Conservation (phyloP, 768 basidiomycete genomes). For the Termitomyces sp. region DNA sequence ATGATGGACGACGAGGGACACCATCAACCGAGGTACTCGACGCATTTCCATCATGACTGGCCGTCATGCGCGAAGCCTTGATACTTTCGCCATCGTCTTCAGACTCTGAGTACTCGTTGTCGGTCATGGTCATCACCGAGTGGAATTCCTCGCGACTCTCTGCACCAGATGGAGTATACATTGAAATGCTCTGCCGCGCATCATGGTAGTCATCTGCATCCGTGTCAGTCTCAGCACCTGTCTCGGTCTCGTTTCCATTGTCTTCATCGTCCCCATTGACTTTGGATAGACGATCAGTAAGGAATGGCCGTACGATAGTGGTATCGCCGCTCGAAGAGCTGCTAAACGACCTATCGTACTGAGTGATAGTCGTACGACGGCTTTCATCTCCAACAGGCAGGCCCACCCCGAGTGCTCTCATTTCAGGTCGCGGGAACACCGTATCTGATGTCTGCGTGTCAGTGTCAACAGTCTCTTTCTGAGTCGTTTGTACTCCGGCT, state of each 20-base stretch:
- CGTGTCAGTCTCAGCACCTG: slow-evolving; percentile 65
- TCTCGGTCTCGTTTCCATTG: slow-evolving; percentile 59
- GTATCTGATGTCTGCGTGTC: slow-evolving; percentile 23
- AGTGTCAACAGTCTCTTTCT: slow-evolving; percentile 23
- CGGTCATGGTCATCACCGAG: slow-evolving; percentile 66
- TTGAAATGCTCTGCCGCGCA: slow-evolving; percentile 64
- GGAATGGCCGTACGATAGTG: slow-evolving; percentile 37
- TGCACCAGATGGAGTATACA: slow-evolving; percentile 50
- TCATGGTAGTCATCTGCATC: slow-evolving; percentile 74
- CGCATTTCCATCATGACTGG: slow-evolving; percentile 21
- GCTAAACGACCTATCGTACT: slow-evolving; percentile 33
- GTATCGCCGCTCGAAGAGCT: slow-evolving; percentile 28
- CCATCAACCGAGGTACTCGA: slow-evolving; percentile 24
- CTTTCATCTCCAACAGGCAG: slow-evolving; percentile 1
- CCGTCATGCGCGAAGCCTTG: slow-evolving; percentile 52
- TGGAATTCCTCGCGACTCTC: slow-evolving; percentile 73
- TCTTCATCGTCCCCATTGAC: slow-evolving; percentile 25
- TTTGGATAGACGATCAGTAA: slow-evolving; percentile 19
- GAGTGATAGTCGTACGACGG: slow-evolving; percentile 44
- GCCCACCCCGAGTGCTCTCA: slow-evolving; percentile 15
- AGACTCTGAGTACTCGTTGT: slow-evolving; percentile 58
- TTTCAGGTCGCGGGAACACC: slow-evolving; percentile 7
- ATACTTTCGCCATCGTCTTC: slow-evolving; percentile 69
- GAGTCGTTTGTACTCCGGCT: slow-evolving; percentile 33
- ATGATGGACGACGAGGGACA: slow-evolving; percentile 24